Evolutionary conservation across 768 basidiomycete genomes (phyloP), one percentile per base, ranked within the genome.

Genomic region (Tylopilus sp.): DNA sequence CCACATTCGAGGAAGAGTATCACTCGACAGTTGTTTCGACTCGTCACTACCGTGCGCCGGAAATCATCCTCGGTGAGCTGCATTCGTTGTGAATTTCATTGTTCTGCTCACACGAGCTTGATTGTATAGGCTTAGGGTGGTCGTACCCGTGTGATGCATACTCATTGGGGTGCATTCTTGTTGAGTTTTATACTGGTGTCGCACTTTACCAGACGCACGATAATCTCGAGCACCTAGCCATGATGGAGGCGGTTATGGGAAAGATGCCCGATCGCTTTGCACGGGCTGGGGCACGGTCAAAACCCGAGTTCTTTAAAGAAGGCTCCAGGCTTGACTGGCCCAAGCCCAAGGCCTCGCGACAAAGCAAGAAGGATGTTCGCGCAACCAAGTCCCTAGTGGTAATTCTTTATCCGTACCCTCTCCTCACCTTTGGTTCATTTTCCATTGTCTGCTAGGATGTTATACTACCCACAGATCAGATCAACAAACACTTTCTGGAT

Each of bases 161-260:
- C 73, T 99, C 97, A 17, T 80, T 99, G 46, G 97, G 97, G 8
- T 99, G 97, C 73, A 99, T 99, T 61, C 83, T 99, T 24, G 95
- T 99, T 53, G 97, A 99, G 70, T 98, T 99, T 70, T 96, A 85
- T 74, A 99, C 97, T 17, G 97, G 97, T 25, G 84, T 93, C 30
- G 97, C 97, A 9, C 81, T 99, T n/a, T 99, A 97, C 74, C 97
- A 99, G 72, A 98, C 97, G 1, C 97, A 98, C 64, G 96, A 98
- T 72, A 98, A 99, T 69, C 81, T 98, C 10, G 97, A 99, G 70
- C 97, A 99, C 72, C 83, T 99, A 14, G 97, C 96, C 36, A 99
- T 99, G 97, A 99, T 99, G 97, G 95, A 98, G 69, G 87, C 90
- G 69, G 97, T 98, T 34, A 98, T 98, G 90, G 96, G 96, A 53